phyloP scores from a whole-genome alignment of 148 eudicot genomes.

The Rhododendron simsii region DNA sequence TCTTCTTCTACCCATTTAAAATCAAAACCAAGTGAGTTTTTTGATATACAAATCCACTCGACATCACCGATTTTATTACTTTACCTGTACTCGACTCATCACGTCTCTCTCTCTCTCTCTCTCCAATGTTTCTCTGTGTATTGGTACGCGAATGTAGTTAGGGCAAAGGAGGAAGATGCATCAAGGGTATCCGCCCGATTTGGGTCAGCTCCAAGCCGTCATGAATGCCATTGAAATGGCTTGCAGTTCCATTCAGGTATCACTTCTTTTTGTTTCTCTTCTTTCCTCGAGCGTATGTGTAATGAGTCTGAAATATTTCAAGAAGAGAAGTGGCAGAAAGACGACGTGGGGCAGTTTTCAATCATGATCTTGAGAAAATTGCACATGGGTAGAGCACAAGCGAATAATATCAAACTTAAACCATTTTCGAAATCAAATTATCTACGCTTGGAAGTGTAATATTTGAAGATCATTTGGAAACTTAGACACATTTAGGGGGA shows the following conservation, averaged over 20 bases:
- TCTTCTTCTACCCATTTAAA: neutral
- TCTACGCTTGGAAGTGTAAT: neutral
- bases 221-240: conserved; percentile 80
- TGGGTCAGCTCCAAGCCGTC: conserved; percentile 71
- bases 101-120: neutral
- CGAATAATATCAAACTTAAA: neutral
- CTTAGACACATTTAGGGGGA: neutral
- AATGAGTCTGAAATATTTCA: neutral
- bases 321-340: neutral
- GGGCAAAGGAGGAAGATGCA: conserved; percentile 16
- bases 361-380: neutral
- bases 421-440: neutral
- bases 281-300: neutral
- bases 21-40: neutral
- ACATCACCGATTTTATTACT: neutral
- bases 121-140: neutral
- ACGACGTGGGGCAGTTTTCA: neutral
- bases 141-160: neutral
- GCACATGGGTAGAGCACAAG: neutral
- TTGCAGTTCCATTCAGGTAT: conserved; percentile 87
- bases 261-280: neutral
- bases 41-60: neutral
- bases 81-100: neutral
- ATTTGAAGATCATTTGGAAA: neutral
- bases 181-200: conserved; percentile 33